Conservation (phyloP, 306 rosid species). For the Quercus rubra region DNA sequence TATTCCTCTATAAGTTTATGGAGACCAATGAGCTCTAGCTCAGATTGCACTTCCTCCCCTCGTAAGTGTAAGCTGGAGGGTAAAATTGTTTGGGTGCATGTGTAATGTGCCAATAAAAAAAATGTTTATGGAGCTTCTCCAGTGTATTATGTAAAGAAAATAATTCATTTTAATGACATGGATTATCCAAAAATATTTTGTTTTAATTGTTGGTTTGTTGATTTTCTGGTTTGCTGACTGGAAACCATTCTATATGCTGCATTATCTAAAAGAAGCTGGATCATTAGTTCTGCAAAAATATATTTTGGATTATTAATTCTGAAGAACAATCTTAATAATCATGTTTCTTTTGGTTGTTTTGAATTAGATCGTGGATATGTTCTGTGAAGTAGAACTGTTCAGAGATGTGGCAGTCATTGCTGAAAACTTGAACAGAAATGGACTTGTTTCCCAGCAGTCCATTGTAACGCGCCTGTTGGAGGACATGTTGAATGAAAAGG, state of each 20-base stretch:
- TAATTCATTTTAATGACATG: not conserved
- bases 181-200: not conserved
- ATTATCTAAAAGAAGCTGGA: not conserved
- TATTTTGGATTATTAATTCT: not conserved
- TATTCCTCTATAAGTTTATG: not conserved
- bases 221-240: not conserved
- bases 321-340: not conserved
- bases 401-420: constrained; percentile 25
- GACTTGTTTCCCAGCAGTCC: constrained; percentile 6
- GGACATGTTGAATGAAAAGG: constrained; percentile 35
- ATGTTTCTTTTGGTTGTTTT: not conserved
- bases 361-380: constrained; percentile 29
- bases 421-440: constrained; percentile 18
- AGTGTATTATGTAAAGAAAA: not conserved
- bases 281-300: not conserved
- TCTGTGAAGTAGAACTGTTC: constrained; percentile 33
- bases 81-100: too few species aligned
- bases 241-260: not conserved
- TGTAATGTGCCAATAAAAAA: too few species aligned
- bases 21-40: not conserved
- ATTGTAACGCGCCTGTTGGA: constrained; percentile 32
- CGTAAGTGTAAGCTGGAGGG: too few species aligned
- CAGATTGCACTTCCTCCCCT: too few species aligned
- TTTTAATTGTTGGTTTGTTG: not conserved
- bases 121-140: not conserved